Evolutionary conservation across 306 rosid species (phyloP).

Genomic region (Dryas drummondii): DNA sequence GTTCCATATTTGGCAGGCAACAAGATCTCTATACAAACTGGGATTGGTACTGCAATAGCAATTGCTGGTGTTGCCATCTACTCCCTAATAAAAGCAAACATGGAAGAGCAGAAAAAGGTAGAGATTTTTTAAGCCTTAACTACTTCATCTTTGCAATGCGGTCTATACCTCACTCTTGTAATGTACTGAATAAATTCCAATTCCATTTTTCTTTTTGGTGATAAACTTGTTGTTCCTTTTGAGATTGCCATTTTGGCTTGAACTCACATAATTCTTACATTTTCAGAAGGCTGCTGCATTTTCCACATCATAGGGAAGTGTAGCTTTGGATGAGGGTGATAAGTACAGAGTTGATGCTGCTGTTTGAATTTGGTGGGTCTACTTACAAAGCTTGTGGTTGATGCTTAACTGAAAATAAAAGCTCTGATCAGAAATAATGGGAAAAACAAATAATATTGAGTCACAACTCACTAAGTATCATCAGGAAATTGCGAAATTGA

Average conservation of each 20-base stretch:
- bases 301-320: conserved; percentile 33
- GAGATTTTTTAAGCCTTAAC: not conserved
- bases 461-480: not conserved
- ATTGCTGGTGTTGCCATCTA: conserved; percentile 79
- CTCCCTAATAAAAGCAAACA: conserved; percentile 67
- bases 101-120: conserved; percentile 70
- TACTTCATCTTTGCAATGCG: too few species aligned
- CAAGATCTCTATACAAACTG: conserved; percentile 70
- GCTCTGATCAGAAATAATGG: not conserved
- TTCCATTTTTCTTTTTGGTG: not conserved
- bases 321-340: not conserved
- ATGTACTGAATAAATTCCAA: too few species aligned
- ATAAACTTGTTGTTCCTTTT: not conserved
- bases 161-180: not conserved
- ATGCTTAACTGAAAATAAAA: conserved; percentile 19
- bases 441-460: not conserved
- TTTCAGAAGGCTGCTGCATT: conserved; percentile 61
- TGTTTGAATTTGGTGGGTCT: conserved; percentile 14
- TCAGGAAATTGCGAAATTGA: not conserved
- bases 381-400: conserved; percentile 5
- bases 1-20: conserved; percentile 44
- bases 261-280: conserved; percentile 20
- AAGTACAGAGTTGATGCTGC: conserved; percentile 12
- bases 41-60: conserved; percentile 68
- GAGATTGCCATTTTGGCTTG: not conserved